Base-by-base conservation (phyloP, 176 grass and related monocot genomes). In the Pharus latifolius region DNA sequence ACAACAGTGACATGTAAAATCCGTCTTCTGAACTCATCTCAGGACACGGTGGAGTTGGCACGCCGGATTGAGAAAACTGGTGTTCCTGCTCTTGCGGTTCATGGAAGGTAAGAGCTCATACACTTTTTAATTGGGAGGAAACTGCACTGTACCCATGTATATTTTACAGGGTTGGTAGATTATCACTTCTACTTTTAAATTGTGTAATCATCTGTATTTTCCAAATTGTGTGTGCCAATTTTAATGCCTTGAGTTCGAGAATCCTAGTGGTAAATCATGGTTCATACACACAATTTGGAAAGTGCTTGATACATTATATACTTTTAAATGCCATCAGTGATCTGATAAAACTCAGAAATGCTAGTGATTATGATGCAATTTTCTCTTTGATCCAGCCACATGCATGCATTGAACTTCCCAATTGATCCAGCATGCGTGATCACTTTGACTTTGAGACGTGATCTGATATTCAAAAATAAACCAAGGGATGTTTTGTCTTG, bases 1-100 rank as follows among this genome's bases (percentile, higher is more conserved):
- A 90, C 71, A 23, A 70, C 81, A 49, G 72, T 98, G 65, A 98
- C 94, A 48, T 98, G 94, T 76, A 93, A 98, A 82, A 93, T 98
- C 63, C 89, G 94, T 49, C 89, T 98, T 75, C 75, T 92, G 29
- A 73, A 76, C 42, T 75, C 78, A 60, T 46, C 89, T 80, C 67
- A 59, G 56, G 84, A 88, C 13, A 98, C 89, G 45, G 88, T 96
- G 33, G 94, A 98, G 72, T 77, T 98, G 74, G 94, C 94, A 34
- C 74, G 87, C 20, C 81, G 79, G 72, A 93, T 98, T 60, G 94
- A 98, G 78, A 98, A 98, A 73, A 85, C 67, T 61, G 89, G 94
- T 75, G 81, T 98, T 76, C 74, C 83, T 67, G 94, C 89, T 75
- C 78, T 98, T 43, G 94, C 83, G 60, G 84, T 98, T 56, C 94